Evolutionary conservation across 305 asterid genomes (phyloP).

Genomic region (Ruellia speciosa): DNA sequence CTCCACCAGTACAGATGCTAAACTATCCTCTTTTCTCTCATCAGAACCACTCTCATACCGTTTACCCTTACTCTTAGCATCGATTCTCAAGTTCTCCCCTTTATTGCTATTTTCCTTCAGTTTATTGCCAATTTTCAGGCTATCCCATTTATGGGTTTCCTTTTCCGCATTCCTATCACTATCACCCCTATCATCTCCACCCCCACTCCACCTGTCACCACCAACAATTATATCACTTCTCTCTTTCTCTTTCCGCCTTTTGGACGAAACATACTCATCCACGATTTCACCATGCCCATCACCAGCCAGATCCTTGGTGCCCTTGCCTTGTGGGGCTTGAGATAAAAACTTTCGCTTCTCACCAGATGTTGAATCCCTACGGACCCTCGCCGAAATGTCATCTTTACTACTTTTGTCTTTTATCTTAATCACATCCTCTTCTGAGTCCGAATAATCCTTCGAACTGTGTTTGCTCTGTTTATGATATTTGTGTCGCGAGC

Average conservation of each 20-base stretch:
- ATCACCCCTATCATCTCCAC: slow-evolving; percentile 40
- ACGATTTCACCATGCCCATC: slow-evolving; percentile 51
- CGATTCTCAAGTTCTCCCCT: slow-evolving; percentile 50
- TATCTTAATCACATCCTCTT: slow-evolving; percentile 51
- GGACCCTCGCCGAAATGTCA: slow-evolving; percentile 39
- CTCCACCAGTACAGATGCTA: slow-evolving; percentile 34
- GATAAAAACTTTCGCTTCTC: slow-evolving; percentile 78
- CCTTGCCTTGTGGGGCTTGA: slow-evolving; percentile 50
- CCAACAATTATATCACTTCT: slow-evolving; percentile 43
- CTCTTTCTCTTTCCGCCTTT: slow-evolving; percentile 81
- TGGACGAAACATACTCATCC: slow-evolving; percentile 66
- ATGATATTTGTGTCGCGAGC: slow-evolving; percentile 87
- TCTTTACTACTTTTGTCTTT: slow-evolving; percentile 53
- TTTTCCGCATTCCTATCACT: slow-evolving; percentile 33
- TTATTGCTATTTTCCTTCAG: slow-evolving; percentile 44
- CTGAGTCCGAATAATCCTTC: slow-evolving; percentile 84
- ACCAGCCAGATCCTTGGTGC: slow-evolving; percentile 51
- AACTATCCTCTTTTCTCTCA: slow-evolving; percentile 53
- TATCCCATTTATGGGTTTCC: slow-evolving; percentile 37
- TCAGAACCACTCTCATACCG: slow-evolving; percentile 50
- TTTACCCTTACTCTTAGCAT: slow-evolving; percentile 56
- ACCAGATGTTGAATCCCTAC: slow-evolving; percentile 59
- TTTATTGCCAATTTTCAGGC: slow-evolving; percentile 41
- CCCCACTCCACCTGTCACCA: slow-evolving; percentile 52
- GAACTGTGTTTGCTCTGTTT: slow-evolving; percentile 82